A percentile compares a stretch with the other conserved stretches of the same genome.
Conservation (phyloP, 2,329 filamentous ascomycete species). For the Triangularia verruculosa region DNA sequence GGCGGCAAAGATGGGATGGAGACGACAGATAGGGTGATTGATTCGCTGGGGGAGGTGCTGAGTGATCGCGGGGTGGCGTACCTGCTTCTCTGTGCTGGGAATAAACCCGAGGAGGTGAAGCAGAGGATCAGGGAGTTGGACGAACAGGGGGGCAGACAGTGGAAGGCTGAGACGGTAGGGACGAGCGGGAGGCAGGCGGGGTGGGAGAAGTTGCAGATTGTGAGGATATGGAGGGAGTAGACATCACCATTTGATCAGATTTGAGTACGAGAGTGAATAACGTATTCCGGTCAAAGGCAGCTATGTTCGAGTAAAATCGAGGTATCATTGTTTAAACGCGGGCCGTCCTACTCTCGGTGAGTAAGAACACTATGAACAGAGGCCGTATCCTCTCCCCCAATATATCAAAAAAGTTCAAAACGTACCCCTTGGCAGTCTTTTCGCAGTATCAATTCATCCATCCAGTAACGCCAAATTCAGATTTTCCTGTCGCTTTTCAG, state of each 20-base stretch:
- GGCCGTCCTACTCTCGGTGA: background rate
- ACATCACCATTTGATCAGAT: too few relatives aligned
- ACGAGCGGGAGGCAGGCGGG: conserved; percentile 83
- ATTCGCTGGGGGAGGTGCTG: conserved; percentile 63
- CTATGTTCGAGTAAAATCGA: background rate
- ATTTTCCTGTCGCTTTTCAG: background rate
- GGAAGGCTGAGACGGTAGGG: conserved; percentile 75
- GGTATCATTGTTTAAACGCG: background rate
- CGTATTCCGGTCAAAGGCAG: too few relatives aligned
- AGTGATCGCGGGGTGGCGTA: conserved; percentile 75
- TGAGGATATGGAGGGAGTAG: conserved; percentile 74
- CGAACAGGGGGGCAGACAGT: conserved; percentile 40
- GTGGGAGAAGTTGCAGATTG: conserved; percentile 89
- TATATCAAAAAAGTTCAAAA: background rate
- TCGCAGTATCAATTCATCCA: background rate
- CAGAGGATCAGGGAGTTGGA: conserved; percentile 28
- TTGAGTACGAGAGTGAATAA: too few relatives aligned
- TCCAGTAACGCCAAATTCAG: background rate
- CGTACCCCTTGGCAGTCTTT: background rate
- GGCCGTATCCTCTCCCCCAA: background rate
- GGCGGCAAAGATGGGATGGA: conserved; percentile 92
- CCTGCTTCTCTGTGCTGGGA: conserved; percentile 84
- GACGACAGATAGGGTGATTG: conserved; percentile 76
- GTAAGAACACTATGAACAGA: background rate
- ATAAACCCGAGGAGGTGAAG: conserved; percentile 61